Evolutionary conservation across 768 basidiomycete species (phyloP).

Genomic region (Pholiota microspora): DNA sequence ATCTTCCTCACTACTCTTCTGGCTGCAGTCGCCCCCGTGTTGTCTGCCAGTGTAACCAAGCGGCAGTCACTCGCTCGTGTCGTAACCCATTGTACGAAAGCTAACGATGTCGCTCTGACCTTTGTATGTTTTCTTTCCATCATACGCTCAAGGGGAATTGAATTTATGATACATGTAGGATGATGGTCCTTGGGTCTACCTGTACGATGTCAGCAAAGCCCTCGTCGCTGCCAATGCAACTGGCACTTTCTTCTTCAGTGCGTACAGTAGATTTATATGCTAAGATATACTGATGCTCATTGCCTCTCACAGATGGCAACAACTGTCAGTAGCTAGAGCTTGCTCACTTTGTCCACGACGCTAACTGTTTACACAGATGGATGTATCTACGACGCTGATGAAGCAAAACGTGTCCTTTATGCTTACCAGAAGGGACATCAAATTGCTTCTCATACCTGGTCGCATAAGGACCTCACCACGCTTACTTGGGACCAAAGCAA

Average conservation of each 20-base stretch:
- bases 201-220: conserved; percentile 36
- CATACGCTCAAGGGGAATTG: not conserved
- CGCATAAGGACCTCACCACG: conserved; percentile 36
- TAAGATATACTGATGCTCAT: not conserved
- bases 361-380: conserved; percentile 21
- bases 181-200: conserved; percentile 40
- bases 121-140: conserved; percentile 30
- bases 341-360: not conserved
- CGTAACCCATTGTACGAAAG: conserved; percentile 32
- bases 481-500: conserved; percentile 39
- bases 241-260: conserved; percentile 46
- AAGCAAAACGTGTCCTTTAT: conserved; percentile 31
- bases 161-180: conserved; percentile 25
- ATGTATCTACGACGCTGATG: conserved; percentile 37
- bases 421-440: conserved; percentile 40
- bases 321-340: conserved; percentile 28
- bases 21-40: conserved; percentile 2
- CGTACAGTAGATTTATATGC: conserved; percentile 9
- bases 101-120: conserved; percentile 42
- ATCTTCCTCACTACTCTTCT: conserved; percentile 3
- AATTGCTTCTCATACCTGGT: conserved; percentile 46
- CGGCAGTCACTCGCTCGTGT: conserved; percentile 26
- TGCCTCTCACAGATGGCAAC: conserved; percentile 30
- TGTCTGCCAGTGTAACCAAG: conserved; percentile 11
- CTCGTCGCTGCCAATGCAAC: conserved; percentile 31